phyloP scores from a whole-genome alignment of 805 yeast genomes.

The Saccharomyces paradoxus region DNA sequence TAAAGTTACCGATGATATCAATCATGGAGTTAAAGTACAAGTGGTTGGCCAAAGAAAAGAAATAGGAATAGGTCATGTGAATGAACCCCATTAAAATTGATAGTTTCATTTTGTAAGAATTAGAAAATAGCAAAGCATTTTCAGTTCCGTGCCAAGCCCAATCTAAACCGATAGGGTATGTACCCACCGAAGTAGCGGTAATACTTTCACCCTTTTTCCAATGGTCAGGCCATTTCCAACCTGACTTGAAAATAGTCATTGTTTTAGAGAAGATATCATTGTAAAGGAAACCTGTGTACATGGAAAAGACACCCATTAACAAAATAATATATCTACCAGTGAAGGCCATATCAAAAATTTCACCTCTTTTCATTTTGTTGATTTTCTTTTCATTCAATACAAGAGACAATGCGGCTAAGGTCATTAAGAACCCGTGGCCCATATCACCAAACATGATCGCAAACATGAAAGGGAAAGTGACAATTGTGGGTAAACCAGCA shows the following conservation, averaged over 20 bases:
- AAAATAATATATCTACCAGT: conserved; percentile 61
- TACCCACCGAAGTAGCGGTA: conserved; percentile 41
- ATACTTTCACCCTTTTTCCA: conserved; percentile 45
- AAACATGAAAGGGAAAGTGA: conserved; percentile 75
- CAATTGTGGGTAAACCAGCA: conserved; percentile 66
- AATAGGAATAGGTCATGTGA: conserved; percentile 66
- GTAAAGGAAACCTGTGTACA: conserved; percentile 67
- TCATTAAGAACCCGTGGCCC: conserved; percentile 65
- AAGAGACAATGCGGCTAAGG: conserved; percentile 45
- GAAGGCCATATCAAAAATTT: conserved; percentile 70
- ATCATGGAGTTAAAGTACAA: conserved; percentile 48
- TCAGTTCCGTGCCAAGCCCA: conserved; percentile 79
- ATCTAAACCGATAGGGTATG: conserved; percentile 59
- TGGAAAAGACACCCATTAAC: conserved; percentile 64
- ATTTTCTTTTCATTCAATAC: conserved; percentile 48
- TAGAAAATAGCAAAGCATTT: conserved; percentile 57
- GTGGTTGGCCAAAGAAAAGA: conserved; percentile 60
- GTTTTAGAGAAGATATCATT: conserved; percentile 67
- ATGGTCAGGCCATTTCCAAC: conserved; percentile 58
- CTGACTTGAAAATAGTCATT: conserved; percentile 57
- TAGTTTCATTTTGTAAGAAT: conserved; percentile 70
- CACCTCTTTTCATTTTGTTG: conserved; percentile 54
- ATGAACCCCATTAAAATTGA: conserved; percentile 68
- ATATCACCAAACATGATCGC: conserved; percentile 80
- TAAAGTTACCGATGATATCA: conserved; percentile 63